Conservation (phyloP, 495 filamentous ascomycete genomes). For the Bryoglossum gracile region DNA sequence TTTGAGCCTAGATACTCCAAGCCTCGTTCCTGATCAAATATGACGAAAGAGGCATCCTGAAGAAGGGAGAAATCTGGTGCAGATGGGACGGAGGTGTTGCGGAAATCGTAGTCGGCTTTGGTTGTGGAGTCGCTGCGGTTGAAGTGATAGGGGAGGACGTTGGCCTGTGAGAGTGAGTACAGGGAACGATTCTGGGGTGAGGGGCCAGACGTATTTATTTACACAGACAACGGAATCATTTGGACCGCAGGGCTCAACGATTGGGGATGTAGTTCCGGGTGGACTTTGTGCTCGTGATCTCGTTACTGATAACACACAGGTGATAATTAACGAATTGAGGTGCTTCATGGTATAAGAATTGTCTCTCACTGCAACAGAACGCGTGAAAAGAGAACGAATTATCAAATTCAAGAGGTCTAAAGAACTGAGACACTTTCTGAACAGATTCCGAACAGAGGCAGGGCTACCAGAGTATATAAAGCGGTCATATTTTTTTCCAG, state of each 20-base stretch:
- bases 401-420: too few species aligned
- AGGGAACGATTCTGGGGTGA: neutral
- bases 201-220: neutral
- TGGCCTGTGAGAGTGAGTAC: neutral
- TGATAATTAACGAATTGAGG: too few species aligned
- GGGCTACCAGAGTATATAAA: too few species aligned
- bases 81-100: neutral
- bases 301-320: too few species aligned
- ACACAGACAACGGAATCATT: neutral
- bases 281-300: neutral
- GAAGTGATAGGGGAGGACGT: neutral
- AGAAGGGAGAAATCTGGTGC: conserved; percentile 26
- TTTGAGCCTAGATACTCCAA: conserved; percentile 29
- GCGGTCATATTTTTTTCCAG: too few species aligned
- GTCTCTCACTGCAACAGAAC: too few species aligned
- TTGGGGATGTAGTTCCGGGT: neutral
- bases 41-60: conserved; percentile 29
- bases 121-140: neutral
- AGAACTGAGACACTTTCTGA: too few species aligned
- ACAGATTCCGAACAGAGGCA: too few species aligned
- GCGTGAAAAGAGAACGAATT: too few species aligned
- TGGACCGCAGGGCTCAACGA: neutral
- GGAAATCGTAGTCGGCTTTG: neutral
- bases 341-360: too few species aligned
- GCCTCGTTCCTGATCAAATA: conserved; percentile 31